Conservation (phyloP, 2,329 filamentous ascomycete genomes). For the Colletotrichum sp. region DNA sequence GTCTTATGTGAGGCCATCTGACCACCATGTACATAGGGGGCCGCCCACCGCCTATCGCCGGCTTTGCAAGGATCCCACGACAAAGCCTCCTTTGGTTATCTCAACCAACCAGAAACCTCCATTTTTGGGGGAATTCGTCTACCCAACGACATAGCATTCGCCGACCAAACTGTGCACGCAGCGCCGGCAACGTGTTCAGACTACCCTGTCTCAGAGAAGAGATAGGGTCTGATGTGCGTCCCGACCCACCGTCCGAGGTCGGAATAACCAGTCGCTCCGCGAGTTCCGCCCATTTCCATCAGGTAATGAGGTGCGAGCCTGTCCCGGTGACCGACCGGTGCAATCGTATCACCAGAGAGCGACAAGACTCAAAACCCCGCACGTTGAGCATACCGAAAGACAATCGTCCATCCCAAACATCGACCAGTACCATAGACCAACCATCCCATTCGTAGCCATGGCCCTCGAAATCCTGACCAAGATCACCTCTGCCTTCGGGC, state of each 20-base stretch:
- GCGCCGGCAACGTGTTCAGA: not conserved
- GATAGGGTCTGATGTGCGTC: not conserved
- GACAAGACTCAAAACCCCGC: constrained; percentile 14
- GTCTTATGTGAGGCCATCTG: constrained; percentile 12
- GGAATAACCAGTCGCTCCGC: constrained; percentile 22
- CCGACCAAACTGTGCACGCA: not conserved
- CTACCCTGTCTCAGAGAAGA: constrained; percentile 4
- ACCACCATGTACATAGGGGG: not conserved
- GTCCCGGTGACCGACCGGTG: constrained; percentile 6
- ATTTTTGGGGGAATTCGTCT: not conserved
- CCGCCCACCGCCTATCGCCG: constrained; percentile 19
- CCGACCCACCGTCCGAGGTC: constrained; percentile 21
- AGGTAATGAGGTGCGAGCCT: constrained; percentile 1
- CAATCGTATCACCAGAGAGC: constrained; percentile 4
- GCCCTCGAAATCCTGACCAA: constrained; percentile 37
- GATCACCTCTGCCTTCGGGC: constrained; percentile 23
- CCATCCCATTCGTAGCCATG: constrained; percentile 29
- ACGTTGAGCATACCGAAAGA: not conserved
- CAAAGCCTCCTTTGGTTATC: not conserved
- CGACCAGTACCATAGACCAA: not conserved
- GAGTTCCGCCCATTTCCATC: constrained; percentile 10
- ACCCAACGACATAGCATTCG: constrained; percentile 1
- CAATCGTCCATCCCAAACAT: constrained; percentile 2
- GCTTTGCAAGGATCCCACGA: constrained; percentile 15
- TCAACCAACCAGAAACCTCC: constrained; percentile 8